phyloP scores from a whole-genome alignment of 352 stramenopile genomes.

The Globisporangium heterothallicum region DNA sequence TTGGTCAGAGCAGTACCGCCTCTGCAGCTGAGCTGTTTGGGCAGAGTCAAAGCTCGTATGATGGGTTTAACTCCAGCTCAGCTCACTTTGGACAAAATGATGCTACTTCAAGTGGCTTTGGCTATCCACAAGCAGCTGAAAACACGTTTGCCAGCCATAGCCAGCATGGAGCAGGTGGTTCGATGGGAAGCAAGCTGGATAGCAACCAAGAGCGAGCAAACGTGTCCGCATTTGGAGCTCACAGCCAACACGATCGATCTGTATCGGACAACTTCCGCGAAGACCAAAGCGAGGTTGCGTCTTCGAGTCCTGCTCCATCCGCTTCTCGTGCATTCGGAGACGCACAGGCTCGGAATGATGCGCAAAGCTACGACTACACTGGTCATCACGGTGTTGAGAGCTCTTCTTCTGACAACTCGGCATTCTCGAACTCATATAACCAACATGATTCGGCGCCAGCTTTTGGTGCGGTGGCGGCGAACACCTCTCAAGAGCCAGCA shows the following conservation, averaged over 20 bases:
- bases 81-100: conserved; percentile 10
- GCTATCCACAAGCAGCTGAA: background rate
- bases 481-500: background rate
- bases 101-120: conserved; percentile 2
- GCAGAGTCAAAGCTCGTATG: conserved; percentile 10
- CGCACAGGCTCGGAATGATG: background rate
- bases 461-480: background rate
- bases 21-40: conserved; percentile 24
- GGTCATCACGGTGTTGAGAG: background rate
- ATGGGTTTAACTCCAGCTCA: conserved; percentile 8
- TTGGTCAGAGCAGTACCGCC: conserved; percentile 17
- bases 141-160: background rate
- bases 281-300: background rate
- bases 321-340: background rate
- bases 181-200: too few species aligned
- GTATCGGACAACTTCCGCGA: background rate
- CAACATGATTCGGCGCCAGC: conserved; percentile 6
- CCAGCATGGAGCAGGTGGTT: conserved; percentile 6
- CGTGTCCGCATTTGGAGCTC: background rate
- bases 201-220: background rate
- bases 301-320: background rate
- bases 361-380: background rate
- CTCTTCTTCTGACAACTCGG: background rate
- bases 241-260: background rate
- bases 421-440: conserved; percentile 2